These are phyloP conservation scores for Gnetum montanum DNA, from an alignment of 75 land plant genomes.

Conservation along the genomic window DNA sequence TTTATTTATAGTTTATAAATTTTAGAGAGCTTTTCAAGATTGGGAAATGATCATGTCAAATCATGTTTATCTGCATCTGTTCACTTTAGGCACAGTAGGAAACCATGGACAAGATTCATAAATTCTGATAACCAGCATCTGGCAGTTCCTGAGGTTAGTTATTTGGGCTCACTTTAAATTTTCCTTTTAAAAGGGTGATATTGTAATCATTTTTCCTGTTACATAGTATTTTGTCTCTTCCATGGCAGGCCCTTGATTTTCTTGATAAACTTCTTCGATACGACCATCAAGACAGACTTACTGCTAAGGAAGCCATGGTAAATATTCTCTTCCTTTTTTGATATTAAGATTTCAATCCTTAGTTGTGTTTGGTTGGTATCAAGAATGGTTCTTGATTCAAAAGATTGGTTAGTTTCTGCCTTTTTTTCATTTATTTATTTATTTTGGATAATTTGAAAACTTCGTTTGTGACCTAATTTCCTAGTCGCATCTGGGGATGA, in stretches of 20 bases:
- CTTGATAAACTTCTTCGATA: conserved; percentile 91
- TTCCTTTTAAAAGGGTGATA: neutral
- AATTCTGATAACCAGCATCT: conserved; percentile 85
- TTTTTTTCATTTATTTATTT: neutral
- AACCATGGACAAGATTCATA: conserved; percentile 79
- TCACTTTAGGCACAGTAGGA: conserved; percentile 57
- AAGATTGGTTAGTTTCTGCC: neutral
- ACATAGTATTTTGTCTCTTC: neutral
- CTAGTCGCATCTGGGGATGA: too few relatives aligned
- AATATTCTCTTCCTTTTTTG: neutral
- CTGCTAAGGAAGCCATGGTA: conserved; percentile 93
- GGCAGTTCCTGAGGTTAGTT: conserved; percentile 62
- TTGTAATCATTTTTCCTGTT: neutral
- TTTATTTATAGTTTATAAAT: neutral
- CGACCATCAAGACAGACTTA: conserved; percentile 89
- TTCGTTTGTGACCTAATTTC: too few relatives aligned
- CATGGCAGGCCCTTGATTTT: conserved; percentile 85
- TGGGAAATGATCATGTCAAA: conserved; percentile 2
- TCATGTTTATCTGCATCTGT: neutral
- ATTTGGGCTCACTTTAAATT: neutral
- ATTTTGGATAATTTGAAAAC: too few relatives aligned
- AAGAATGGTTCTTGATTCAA: neutral
- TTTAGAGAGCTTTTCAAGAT: neutral
- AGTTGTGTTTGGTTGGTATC: too few relatives aligned
- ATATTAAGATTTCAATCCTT: too few relatives aligned